These are phyloP conservation scores for Cryptococcus sp. DNA, from an alignment of 1,284 basidiomycete species.

Conservation along the genomic window DNA sequence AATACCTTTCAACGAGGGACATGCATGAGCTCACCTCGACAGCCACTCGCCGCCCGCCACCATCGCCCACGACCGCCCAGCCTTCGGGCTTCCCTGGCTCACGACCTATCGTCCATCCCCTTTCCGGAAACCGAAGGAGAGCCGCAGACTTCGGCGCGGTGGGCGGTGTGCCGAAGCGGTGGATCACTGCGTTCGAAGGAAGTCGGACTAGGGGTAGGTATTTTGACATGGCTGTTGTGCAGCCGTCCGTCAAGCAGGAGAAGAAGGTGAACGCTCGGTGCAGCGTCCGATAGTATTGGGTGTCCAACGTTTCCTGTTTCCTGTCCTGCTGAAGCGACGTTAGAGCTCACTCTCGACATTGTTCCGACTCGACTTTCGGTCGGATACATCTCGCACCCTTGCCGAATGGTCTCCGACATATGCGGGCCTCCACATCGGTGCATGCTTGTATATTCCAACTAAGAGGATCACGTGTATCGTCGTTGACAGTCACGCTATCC, in stretches of 20 bases:
- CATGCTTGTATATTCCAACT: no score
- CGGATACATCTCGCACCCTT: no score
- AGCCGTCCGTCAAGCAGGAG: no score
- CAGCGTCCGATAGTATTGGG: no score
- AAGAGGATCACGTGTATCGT: no score
- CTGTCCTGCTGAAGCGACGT: no score
- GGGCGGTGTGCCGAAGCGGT: constrained; percentile 38
- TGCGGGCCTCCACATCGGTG: no score
- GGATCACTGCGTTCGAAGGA: constrained; percentile 34
- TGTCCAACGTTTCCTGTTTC: no score
- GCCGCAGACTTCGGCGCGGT: constrained; percentile 24
- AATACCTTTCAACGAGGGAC: neutral
- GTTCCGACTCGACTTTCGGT: no score
- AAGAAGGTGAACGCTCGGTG: no score
- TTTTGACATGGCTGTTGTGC: constrained; percentile 7
- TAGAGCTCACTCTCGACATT: no score
- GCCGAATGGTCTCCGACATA: no score
- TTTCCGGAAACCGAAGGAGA: constrained; percentile 55
- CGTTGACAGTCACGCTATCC: neutral
- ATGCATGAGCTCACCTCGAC: constrained; percentile 60
- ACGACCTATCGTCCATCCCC: constrained; percentile 62
- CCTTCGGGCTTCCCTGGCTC: constrained; percentile 47
- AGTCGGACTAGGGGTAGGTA: constrained; percentile 41
- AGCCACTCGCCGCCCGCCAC: constrained; percentile 60
- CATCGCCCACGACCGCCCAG: constrained; percentile 68